Evolutionary conservation across 257 asterid species (phyloP), one percentile per base, ranked within the genome.

Genomic region (Cruciata laevipes): DNA sequence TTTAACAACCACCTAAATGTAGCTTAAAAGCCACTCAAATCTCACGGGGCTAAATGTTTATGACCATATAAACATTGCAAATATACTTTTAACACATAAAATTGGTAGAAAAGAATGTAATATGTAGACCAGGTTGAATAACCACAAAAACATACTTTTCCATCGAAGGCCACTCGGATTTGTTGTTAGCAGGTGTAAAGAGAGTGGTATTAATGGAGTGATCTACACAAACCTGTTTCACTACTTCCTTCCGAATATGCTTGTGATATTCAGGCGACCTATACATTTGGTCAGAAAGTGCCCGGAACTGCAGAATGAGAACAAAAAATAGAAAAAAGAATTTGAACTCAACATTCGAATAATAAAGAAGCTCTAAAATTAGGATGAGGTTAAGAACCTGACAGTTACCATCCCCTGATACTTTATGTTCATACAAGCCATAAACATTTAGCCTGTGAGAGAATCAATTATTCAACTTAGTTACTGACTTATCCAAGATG

Each of bases 241-340:
- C 86, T 67, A 86, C 79, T 77, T 88, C 95, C 76, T 86, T 82
- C 21, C 93, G 83, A 67, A 86, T 84, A 66, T 86, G 81, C 77
- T 79, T 86, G 78, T 88, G 95, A 79, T 86, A 72, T 76, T 88
- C 86, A 1, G 89, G 81, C 20, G 86, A 79, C 66, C 85, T 78
- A 76, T 85, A 88, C 13, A 86, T 74, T 82, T 88, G 93, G 75
- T 88, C 95, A 68, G 89, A 86, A 73, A 88, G 86, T 62, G 93
- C 89, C 59, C 90, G 90, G 69, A 88, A 88, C 90, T 86, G 77
- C 66, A 33, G 42, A 69, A 73, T 71, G 71, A 68, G 62, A 38
- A 27, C 16, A 10, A 40, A 16, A 49, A 23, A 84, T 7, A 37
- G 42, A 42, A 3, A 42, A 13, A 69, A 20, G 63, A 30, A 59